Percentiles rank a stretch among this genome's conserved stretches.
phyloP scores from a whole-genome alignment of 2,329 filamentous ascomycete species.

The Atkinsonella texensis region DNA sequence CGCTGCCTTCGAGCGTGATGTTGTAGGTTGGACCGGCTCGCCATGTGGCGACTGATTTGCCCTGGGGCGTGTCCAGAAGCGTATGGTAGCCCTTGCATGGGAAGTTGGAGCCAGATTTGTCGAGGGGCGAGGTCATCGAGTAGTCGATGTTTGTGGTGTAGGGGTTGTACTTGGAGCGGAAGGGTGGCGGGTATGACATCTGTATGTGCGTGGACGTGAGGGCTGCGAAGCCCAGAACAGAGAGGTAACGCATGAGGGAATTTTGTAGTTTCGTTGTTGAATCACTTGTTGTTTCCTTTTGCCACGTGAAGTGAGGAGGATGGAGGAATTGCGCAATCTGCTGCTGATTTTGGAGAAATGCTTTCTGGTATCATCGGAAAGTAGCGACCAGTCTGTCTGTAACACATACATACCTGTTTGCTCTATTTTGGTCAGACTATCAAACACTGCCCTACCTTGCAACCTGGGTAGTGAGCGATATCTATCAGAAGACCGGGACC shows the following conservation, averaged over 20 bases:
- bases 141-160: constrained; percentile 48
- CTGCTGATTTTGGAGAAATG: too few species aligned
- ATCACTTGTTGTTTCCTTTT: too few species aligned
- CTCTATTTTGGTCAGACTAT: too few species aligned
- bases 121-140: constrained; percentile 58
- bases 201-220: constrained; percentile 43
- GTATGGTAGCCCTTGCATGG: constrained; percentile 60
- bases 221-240: constrained; percentile 29
- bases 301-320: too few species aligned
- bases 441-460: too few species aligned
- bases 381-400: too few species aligned
- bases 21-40: constrained; percentile 48
- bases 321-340: too few species aligned
- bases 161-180: constrained; percentile 41
- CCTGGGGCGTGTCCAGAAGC: constrained; percentile 34
- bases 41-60: constrained; percentile 47
- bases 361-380: too few species aligned
- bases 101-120: constrained; percentile 49
- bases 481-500: too few species aligned
- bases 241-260: constrained; percentile 9
- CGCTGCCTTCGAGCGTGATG: constrained; percentile 51
- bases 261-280: too few species aligned
- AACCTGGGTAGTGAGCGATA: too few species aligned
- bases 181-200: constrained; percentile 39
- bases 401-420: too few species aligned